Evolutionary conservation across 345 rosid species (phyloP).

Genomic region (Cochlearia excelsa): DNA sequence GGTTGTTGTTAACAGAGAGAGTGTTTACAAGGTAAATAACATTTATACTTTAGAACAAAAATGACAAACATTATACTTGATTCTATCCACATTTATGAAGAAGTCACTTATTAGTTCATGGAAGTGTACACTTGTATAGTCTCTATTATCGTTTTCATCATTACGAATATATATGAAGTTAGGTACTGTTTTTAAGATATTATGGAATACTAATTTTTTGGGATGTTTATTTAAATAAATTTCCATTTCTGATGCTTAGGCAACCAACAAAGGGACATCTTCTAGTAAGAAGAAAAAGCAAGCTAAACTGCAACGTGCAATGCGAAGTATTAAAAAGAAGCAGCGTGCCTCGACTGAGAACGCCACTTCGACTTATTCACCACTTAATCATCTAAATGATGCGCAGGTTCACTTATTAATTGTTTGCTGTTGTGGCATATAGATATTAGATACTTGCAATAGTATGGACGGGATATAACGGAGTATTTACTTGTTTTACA

Average conservation of each 20-base stretch:
- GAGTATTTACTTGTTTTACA: constrained; percentile 32
- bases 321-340: constrained; percentile 71
- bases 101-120: not conserved
- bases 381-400: constrained; percentile 79
- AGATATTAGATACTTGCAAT: not conserved
- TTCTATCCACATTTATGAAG: not conserved
- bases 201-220: not conserved
- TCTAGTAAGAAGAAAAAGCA: constrained; percentile 95
- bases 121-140: constrained; percentile 5
- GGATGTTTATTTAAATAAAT: not conserved
- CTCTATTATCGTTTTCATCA: not conserved
- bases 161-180: not conserved
- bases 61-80: not conserved
- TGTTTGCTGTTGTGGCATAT: constrained; percentile 8
- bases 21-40: constrained; percentile 68
- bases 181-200: constrained; percentile 10
- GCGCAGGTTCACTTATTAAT: constrained; percentile 56
- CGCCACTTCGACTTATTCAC: constrained; percentile 55
- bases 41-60: no score
- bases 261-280: constrained; percentile 70
- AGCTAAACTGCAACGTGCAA: constrained; percentile 84
- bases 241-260: constrained; percentile 45
- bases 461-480: constrained; percentile 8
- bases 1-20: constrained; percentile 56
- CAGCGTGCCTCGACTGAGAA: constrained; percentile 66